Evolutionary conservation across 495 filamentous ascomycete species (phyloP), one percentile per base, ranked within the genome.

Genomic region (Letharia columbiana): DNA sequence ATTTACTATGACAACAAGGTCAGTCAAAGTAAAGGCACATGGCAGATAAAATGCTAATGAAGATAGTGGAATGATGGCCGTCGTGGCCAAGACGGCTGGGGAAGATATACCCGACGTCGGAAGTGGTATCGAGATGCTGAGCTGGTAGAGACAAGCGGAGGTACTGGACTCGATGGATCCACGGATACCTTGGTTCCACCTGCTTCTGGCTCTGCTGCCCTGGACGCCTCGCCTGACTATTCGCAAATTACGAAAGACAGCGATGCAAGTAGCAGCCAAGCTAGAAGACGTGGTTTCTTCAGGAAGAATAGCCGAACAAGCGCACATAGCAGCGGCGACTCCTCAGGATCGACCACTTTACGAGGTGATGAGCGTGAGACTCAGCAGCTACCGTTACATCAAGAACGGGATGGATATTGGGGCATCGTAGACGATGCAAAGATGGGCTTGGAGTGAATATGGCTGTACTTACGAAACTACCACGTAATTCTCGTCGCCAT

Each of bases 1-100:
- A 89, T 96, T 56, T 99, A 94, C 76, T 97, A 96, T 76, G 94
- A 99, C 74, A 98, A 92, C 75, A 97, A 96, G 86, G 91, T 93
- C 75, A 31, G 79, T 74, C 3, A 8, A 5, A 18, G 20, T 28
- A n/a, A 31, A 40, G 20, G 20, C 15, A 13, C 12, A 13, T 28
- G 57, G n/a, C 42, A 31, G 64, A 60, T 39, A 15, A 28, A 60
- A 49, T 31, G 61, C 71, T 60, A 69, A 61, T 2, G 4, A 1
- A 39, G 35, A 37, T 50, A 96, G 90, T 98, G 94, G 94, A 87
- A 90, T 73, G 91, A 96, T 71, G 92, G 92, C 39, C 88, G 90
- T 20, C 84, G 92, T 56, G 92, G 89, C 12, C 86, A 87, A 72
- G 94, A 98, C 68, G 89, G 92, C 50, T 99, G 95, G 95, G 91